Base-by-base conservation (phyloP, 2,329 filamentous ascomycete species). In the Fusarium foetens region DNA sequence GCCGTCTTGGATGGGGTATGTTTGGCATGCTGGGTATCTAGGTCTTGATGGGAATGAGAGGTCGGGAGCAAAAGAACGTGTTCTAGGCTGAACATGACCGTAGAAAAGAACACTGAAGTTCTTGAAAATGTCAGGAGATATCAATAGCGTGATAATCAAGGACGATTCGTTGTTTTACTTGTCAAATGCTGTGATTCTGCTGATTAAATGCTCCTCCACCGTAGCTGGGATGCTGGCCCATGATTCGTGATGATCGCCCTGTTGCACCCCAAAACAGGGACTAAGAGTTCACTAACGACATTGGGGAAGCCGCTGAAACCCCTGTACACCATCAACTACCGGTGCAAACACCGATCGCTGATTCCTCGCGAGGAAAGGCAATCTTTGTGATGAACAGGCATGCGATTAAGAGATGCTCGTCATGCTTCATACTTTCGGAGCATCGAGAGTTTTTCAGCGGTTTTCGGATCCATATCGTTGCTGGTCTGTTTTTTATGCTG, bases 1-100 rank as follows among this genome's bases (percentile, higher is more conserved):
- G 4, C 8, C 3, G 5, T 21, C 0, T 14, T 46, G 8, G 4
- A 3, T 5, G 2, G 0, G 0, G 2, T 10, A 0, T 21, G 14
- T 14, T 21, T 3, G 8, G 1, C 0, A 1, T 1, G 3, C 23
- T 16, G 6, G 16, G 5, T 4, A 0, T 4, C 0, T 1, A 6
- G 1, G 4, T 11, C 0, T 23, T 13, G 3, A 17, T 0, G 4
- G 8, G 1, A 31, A 23, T 0, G 3, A 10, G 3, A 19, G 0
- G 6, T 17, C 10, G 8, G 21, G 5, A 10, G 29, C 1, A 7
- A 23, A 5, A 4, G 2, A 19, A 3, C 0, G 6, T 8, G 2
- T 35, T 35, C 6, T 3, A 11, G 3, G 1, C 8, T 21, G 12
- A 4, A 8, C 0, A 14, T 51, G 6, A 17, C 8, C 3, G 1